Evolutionary conservation across 2,329 filamentous ascomycete genomes (phyloP).

Genomic region (Aspergillus sp.): DNA sequence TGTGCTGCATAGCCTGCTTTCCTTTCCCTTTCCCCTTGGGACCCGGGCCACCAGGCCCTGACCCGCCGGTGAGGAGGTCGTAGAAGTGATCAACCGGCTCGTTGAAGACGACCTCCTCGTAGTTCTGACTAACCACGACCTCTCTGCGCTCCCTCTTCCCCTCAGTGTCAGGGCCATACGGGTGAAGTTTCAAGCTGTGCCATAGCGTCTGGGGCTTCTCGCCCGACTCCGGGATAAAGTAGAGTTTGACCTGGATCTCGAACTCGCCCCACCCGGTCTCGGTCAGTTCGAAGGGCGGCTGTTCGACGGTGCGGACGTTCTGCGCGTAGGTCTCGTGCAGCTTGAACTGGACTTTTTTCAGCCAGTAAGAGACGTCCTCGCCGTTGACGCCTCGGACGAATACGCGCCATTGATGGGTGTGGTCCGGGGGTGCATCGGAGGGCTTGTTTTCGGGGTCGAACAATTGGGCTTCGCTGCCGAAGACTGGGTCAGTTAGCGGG

Average conservation of each 20-base stretch:
- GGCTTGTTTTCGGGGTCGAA: slow-evolving; percentile 72
- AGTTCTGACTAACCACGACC: slow-evolving; percentile 67
- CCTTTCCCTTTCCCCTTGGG: slow-evolving; percentile 48
- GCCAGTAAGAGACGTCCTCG: slow-evolving; percentile 87
- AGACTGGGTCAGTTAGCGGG: slow-evolving; percentile 43
- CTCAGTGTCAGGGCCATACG: slow-evolving; percentile 71
- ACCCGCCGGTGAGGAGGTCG: slow-evolving; percentile 69
- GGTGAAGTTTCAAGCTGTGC: slow-evolving; percentile 83
- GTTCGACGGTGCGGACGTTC: slow-evolving; percentile 74
- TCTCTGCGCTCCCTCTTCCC: slow-evolving; percentile 56
- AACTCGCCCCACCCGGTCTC: slow-evolving; percentile 99
- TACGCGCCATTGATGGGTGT: slow-evolving; percentile 94
- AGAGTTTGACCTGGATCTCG: slow-evolving; percentile 88
- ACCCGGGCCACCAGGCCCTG: slow-evolving; percentile 32
- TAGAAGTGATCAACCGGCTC: slow-evolving; percentile 91
- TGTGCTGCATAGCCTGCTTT: slow-evolving; percentile 36
- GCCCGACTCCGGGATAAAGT: slow-evolving; percentile 75
- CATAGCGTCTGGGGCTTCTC: slow-evolving; percentile 96
- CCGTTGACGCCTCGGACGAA: slow-evolving; percentile 86
- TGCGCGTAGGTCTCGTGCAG: slow-evolving; percentile 95
- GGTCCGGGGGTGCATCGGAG: slow-evolving; percentile 67
- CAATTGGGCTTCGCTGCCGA: slow-evolving; percentile 68
- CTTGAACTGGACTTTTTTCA: slow-evolving; percentile 96
- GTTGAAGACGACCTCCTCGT: slow-evolving; percentile 95
- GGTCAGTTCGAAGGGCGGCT: slow-evolving; percentile 69